phyloP scores from a whole-genome alignment of 2,329 filamentous ascomycete species.

The Rhytidhysteron rufulum region DNA sequence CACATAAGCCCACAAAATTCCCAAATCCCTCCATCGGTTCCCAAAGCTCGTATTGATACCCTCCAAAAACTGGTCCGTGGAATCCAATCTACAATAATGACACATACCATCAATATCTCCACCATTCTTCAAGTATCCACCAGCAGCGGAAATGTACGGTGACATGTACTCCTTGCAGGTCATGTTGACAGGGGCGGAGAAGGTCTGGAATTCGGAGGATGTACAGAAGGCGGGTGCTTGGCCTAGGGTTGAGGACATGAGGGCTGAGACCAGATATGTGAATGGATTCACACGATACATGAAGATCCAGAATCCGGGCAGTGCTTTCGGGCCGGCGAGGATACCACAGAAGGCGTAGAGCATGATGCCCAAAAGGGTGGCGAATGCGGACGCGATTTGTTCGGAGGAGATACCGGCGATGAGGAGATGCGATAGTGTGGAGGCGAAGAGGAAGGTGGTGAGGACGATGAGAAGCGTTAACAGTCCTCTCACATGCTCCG shows the following conservation, averaged over 20 bases:
- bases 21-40: constrained; percentile 47
- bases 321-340: constrained; percentile 38
- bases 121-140: constrained; percentile 45
- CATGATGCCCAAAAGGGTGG: constrained; percentile 56
- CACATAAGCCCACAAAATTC: constrained; percentile 46
- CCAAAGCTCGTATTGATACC: constrained; percentile 34
- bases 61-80: constrained; percentile 37
- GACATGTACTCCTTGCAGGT: constrained; percentile 40
- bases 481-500: too few species aligned
- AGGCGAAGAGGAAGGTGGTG: constrained; percentile 67
- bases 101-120: constrained; percentile 44
- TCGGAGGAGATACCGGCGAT: constrained; percentile 68
- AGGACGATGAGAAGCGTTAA: constrained; percentile 63
- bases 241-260: constrained; percentile 65
- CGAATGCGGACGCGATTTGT: constrained; percentile 62
- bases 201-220: constrained; percentile 60
- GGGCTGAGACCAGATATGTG: constrained; percentile 70
- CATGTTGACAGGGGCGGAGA: constrained; percentile 54
- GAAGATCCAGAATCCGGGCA: constrained; percentile 75
- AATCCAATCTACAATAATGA: constrained; percentile 45
- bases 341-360: constrained; percentile 46
- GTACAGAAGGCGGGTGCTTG: constrained; percentile 62
- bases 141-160: constrained; percentile 29
- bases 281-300: constrained; percentile 77
- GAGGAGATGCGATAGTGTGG: constrained; percentile 69